Base-by-base conservation (phyloP, 495 filamentous ascomycete species). In the Aspergillus diversus region DNA sequence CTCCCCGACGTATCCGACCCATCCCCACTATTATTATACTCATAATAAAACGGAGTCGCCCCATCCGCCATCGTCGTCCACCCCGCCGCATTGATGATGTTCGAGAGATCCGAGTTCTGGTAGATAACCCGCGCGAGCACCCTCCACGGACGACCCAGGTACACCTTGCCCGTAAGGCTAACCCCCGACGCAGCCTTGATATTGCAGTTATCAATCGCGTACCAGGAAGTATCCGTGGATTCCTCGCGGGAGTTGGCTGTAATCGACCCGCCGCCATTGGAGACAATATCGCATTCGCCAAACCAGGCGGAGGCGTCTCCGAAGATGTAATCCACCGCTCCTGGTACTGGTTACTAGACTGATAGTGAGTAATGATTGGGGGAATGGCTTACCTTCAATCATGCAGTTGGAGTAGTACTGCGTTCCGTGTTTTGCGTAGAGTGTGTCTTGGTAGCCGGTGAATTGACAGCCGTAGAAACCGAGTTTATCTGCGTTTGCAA, bases 121-220 rank as follows among this genome's bases (percentile, higher is more conserved):
- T 89, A 87, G n/a, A 87, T 83, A 3, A 90, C 88, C 0, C 86
- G 76, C 13, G 88, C 79, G 57, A 85, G 87, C 17, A 82, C 76
- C 4, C 84, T 71, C 88, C 88, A 91, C 6, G 89, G 89, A 27
- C 89, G 80, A 3, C 89, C 89, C 5, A 91, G 81, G 68, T 88
- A 90, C 15, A 82, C 84, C 11, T 79, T 73, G 0, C 86, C 87
- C 1, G 80, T 55, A 1, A 88, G 75, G 16, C 60, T 73, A 6
- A 79, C 71, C 0, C 83, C 85, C 0, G 75, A 62, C 3, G 77
- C 83, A 16, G 75, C 80, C 39, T 79, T 71, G 49, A 85, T 63
- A 48, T 67, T 82, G 61, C 80, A 84, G 64, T 82, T 77, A 73
- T 88, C 86, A 70, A 91, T 84, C 35, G 89, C 81, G 64, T 89